phyloP scores from a whole-genome alignment of 257 asterid genomes.

The Solanum verrucosum region DNA sequence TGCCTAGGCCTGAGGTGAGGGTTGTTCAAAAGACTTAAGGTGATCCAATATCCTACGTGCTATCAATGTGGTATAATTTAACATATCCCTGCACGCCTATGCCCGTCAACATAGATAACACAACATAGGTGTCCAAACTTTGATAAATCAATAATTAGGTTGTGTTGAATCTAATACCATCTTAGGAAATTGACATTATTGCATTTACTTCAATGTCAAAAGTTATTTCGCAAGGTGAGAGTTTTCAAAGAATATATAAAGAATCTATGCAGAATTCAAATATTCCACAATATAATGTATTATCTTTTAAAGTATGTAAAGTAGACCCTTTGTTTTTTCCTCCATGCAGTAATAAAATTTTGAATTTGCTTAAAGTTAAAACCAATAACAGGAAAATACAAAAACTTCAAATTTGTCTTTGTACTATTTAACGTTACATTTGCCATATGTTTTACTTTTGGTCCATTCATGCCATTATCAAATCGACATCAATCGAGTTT shows the following conservation, averaged over 20 bases:
- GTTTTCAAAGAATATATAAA: too few relatives aligned
- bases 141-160: neutral
- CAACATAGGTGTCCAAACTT: neutral
- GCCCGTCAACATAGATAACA: neutral
- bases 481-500: too few relatives aligned
- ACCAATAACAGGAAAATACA: neutral
- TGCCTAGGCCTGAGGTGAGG: neutral
- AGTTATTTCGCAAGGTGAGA: neutral
- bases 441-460: too few relatives aligned
- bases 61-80: neutral
- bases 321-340: neutral
- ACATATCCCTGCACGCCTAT: neutral
- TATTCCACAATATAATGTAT: neutral
- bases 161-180: neutral
- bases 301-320: neutral
- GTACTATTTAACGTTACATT: too few relatives aligned
- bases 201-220: neutral
- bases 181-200: neutral
- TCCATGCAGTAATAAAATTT: neutral
- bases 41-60: too few relatives aligned
- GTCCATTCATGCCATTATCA: too few relatives aligned
- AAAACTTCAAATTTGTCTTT: too few relatives aligned
- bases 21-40: neutral
- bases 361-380: neutral
- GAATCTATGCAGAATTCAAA: neutral